These are phyloP conservation scores for Ogataea polymorpha DNA, from an alignment of 805 yeast species.

Conservation along the genomic window DNA sequence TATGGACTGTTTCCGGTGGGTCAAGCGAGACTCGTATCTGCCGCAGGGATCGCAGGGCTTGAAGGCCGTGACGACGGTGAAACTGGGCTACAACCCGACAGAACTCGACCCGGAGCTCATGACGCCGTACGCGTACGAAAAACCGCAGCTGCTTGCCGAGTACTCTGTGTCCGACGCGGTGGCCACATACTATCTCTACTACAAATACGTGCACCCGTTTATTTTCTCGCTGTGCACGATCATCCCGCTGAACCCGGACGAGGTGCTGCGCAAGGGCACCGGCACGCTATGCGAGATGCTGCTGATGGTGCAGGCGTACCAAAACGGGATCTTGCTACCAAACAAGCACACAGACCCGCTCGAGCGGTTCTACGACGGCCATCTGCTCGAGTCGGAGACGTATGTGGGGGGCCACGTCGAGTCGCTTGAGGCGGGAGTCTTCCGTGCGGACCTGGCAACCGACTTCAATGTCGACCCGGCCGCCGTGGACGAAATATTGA, in stretches of 20 bases:
- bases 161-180: conserved; percentile 99
- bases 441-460: conserved; percentile 78
- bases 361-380: conserved; percentile 95
- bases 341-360: conserved; percentile 91
- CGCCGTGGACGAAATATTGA: conserved; percentile 75
- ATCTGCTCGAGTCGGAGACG: conserved; percentile 89
- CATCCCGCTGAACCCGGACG: conserved; percentile 95
- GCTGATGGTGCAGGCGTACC: conserved; percentile 92
- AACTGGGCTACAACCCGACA: conserved; percentile 92
- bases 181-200: conserved; percentile 93
- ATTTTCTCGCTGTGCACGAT: conserved; percentile 93
- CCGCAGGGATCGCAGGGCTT: conserved; percentile 99
- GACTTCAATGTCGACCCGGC: conserved; percentile 77
- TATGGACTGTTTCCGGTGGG: conserved; percentile 98
- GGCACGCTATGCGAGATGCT: conserved; percentile 99
- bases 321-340: conserved; percentile 73
- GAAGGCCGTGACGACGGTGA: conserved; percentile 95
- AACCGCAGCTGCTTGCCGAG: conserved; percentile 89
- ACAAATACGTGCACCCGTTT: conserved; percentile 96
- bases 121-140: conserved; percentile 96
- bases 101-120: conserved; percentile 96
- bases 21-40: conserved; percentile 91
- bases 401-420: conserved; percentile 99
- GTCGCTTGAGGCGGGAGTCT: conserved; percentile 96
- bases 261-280: conserved; percentile 92